phyloP scores from a whole-genome alignment of 192 early-diverging fungal species.

The Coemansia reversa region DNA sequence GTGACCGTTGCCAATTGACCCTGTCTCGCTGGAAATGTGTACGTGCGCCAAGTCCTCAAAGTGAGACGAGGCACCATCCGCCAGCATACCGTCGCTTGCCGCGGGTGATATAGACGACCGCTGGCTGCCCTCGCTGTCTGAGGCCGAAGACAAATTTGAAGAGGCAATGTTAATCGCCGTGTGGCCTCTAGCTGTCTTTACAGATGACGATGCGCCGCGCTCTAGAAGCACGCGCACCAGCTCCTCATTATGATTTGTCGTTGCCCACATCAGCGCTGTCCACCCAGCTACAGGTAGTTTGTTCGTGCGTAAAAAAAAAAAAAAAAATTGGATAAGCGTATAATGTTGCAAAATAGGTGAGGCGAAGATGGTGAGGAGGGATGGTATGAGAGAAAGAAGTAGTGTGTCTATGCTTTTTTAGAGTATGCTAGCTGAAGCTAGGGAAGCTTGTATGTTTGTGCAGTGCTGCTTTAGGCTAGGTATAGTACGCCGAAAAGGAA shows the following conservation, averaged over 20 bases:
- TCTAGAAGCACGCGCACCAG: conserved; percentile 75
- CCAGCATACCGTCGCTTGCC: conserved; percentile 13
- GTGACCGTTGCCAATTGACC: not conserved
- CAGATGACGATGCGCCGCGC: conserved; percentile 68
- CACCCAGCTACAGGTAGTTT: conserved; percentile 61
- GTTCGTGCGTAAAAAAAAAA: not conserved
- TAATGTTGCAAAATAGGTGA: conserved; percentile 1
- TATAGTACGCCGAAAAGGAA: conserved; percentile 6
- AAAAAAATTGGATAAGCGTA: conserved; percentile 1
- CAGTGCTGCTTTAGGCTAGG: too few relatives aligned
- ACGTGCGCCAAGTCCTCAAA: not conserved
- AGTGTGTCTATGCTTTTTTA: too few relatives aligned
- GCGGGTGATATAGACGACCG: conserved; percentile 26
- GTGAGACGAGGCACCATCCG: conserved; percentile 13
- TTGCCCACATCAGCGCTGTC: conserved; percentile 91
- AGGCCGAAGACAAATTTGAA: conserved; percentile 36
- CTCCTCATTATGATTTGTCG: conserved; percentile 73
- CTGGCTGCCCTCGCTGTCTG: conserved; percentile 30
- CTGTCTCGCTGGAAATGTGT: conserved; percentile 8
- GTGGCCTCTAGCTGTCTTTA: conserved; percentile 68
- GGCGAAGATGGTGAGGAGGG: not conserved
- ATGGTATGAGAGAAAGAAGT: conserved; percentile 5
- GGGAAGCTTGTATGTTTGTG: too few relatives aligned
- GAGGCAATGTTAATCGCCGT: conserved; percentile 74
- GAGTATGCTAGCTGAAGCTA: too few relatives aligned